These are phyloP conservation scores for Chrysanthemum seticuspe DNA, from an alignment of 129 eudicot species.

Conservation along the genomic window DNA sequence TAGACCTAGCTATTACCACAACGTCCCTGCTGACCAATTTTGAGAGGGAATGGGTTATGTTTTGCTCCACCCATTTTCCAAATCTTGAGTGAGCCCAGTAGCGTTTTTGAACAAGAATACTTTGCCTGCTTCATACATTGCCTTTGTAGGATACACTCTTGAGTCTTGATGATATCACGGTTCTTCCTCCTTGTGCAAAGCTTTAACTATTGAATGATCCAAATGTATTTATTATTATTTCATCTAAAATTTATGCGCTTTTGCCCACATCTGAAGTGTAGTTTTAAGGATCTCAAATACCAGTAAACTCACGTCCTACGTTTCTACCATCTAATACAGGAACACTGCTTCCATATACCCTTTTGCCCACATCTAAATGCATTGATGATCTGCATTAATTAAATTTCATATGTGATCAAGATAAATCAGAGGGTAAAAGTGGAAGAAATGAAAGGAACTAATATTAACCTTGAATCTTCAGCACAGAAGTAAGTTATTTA, in stretches of 20 bases:
- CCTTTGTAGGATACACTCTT: conserved; percentile 71
- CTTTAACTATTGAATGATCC: conserved; percentile 80
- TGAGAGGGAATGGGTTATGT: conserved; percentile 34
- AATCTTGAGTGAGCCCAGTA: conserved; percentile 69
- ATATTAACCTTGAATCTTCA: conserved; percentile 67
- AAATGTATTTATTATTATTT: conserved; percentile 37
- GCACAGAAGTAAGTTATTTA: conserved; percentile 61
- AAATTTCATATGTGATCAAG: background rate
- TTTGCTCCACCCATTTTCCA: conserved; percentile 65
- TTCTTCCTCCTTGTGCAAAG: conserved; percentile 84
- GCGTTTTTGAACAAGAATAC: conserved; percentile 83
- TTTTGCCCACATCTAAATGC: conserved; percentile 56
- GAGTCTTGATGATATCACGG: conserved; percentile 66
- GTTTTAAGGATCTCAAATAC: conserved; percentile 40
- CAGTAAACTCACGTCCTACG: conserved; percentile 60
- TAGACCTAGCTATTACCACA: conserved; percentile 10
- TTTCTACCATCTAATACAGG: conserved; percentile 81
- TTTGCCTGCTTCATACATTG: conserved; percentile 57
- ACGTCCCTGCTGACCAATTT: background rate
- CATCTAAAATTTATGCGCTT: background rate
- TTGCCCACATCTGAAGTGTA: background rate
- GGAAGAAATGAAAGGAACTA: background rate
- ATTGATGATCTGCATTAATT: conserved; percentile 57
- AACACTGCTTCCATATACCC: conserved; percentile 64
- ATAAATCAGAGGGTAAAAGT: background rate